Evolutionary conservation across 495 filamentous ascomycete species (phyloP), one percentile per base, ranked within the genome.

Genomic region (Venustampulla echinocandica): DNA sequence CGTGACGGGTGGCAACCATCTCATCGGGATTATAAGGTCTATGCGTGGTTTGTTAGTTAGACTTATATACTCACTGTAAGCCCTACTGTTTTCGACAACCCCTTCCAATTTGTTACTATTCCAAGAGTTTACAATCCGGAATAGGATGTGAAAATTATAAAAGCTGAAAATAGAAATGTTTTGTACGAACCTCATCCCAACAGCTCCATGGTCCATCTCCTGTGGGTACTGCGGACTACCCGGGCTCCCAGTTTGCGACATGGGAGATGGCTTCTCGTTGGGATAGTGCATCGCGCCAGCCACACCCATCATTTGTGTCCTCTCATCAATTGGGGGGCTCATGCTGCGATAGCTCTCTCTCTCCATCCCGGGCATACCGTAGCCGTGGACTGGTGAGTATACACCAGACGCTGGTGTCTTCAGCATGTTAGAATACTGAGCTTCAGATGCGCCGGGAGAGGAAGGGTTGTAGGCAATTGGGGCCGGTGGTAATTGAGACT

Each of bases 241-340:
- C 4, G 50, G 44, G 34, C 32, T 51, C 21, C 30, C n/a, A 10
- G 38, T 22, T 18, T 19, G 10, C 20, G 24, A 39, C 34, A 19
- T 15, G 15, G 33, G 15, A 2, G 14, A 30, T 22, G 6, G 18
- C 20, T 27, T 15, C 1, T 24, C 14, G n/a, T 13, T 20, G 34
- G 22, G 14, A 13, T 24, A n/a, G 20, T 49, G 40, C 27, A 33
- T 41, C 47, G 33, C 33, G 5, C 11, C 11, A n/a, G 18, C n/a
- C 33, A 54, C 46, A 5, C 33, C 24, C 47, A 51, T 47, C 47
- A 51, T 44, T 2, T 28, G 37, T 10, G 46, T 43, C 11, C 43
- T 28, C 37, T 57, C 54, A 42, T 53, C 47, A 1, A 36, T 23
- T 1, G 50, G 50, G 9, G 54, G 54, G 18, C 50, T 57, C 22